These are phyloP conservation scores for Penicillium antarcticum DNA, from an alignment of 495 filamentous ascomycete species.

Conservation along the genomic window DNA sequence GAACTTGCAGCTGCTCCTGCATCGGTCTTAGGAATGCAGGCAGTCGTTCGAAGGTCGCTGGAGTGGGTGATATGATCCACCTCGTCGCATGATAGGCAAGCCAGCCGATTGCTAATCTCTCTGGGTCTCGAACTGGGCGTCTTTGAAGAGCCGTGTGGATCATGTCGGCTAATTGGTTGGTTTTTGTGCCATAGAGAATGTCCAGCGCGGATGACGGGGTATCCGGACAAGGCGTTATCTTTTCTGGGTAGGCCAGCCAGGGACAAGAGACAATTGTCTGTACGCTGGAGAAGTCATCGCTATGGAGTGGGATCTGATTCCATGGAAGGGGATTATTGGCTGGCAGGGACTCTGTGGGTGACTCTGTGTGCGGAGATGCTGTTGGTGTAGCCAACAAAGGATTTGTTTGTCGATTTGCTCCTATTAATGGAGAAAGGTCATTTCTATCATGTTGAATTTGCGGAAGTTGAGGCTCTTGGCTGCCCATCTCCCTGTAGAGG, in stretches of 20 bases:
- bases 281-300: constrained; percentile 14
- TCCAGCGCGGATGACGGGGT: constrained; percentile 23
- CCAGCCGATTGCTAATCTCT: constrained; percentile 22
- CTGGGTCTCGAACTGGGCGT: constrained; percentile 27
- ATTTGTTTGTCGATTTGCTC: background rate
- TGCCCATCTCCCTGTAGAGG: background rate
- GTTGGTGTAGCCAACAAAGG: background rate
- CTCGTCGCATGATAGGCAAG: constrained; percentile 18
- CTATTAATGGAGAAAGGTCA: background rate
- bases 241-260: constrained; percentile 17
- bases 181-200: constrained; percentile 25
- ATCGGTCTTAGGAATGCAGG: constrained; percentile 14
- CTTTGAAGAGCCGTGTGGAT: constrained; percentile 15
- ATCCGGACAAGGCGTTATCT: constrained; percentile 18
- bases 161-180: constrained; percentile 24
- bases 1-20: constrained; percentile 16
- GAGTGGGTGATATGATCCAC: constrained; percentile 23
- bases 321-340: constrained; percentile 1
- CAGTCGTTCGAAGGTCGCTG: constrained; percentile 14
- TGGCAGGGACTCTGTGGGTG: background rate
- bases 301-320: constrained; percentile 21
- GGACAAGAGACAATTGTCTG: constrained; percentile 1
- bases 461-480: background rate
- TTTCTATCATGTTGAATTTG: background rate
- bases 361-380: background rate